phyloP scores from a whole-genome alignment of 768 basidiomycete species.

The Lentinula guzmanii region DNA sequence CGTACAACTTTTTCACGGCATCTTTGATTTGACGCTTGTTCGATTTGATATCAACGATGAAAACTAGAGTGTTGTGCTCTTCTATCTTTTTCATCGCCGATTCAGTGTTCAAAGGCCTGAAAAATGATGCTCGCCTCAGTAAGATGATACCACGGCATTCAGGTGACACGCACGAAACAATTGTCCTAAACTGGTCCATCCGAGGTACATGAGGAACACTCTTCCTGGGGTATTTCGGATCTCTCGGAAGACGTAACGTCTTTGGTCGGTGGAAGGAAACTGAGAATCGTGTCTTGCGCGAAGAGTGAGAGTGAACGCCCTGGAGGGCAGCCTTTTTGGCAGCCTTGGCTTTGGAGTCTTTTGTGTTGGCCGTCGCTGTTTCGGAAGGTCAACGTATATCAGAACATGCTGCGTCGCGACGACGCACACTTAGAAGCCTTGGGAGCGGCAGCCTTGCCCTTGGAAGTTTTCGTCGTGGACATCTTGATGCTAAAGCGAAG shows the following conservation, averaged over 20 bases:
- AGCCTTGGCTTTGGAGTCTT: conserved; percentile 75
- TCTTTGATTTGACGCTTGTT: conserved; percentile 99
- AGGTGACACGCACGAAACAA: conserved; percentile 64
- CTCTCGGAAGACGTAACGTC: conserved; percentile 79
- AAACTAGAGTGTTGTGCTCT: conserved; percentile 98
- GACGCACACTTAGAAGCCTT: conserved; percentile 28
- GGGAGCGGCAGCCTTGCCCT: conserved; percentile 52
- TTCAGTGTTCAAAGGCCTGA: conserved; percentile 87
- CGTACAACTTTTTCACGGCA: conserved; percentile 98
- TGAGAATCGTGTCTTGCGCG: conserved; percentile 77
- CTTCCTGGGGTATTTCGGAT: conserved; percentile 94
- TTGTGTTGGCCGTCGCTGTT: conserved; percentile 28
- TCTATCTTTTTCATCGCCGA: conserved; percentile 99
- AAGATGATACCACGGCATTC: background rate
- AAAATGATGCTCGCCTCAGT: background rate
- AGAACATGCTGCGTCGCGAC: background rate
- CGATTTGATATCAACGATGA: conserved; percentile 89
- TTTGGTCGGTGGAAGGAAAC: conserved; percentile 96
- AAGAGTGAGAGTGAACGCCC: conserved; percentile 68
- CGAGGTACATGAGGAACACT: conserved; percentile 86
- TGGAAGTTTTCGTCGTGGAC: conserved; percentile 65
- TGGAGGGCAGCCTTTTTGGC: conserved; percentile 97
- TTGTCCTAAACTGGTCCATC: conserved; percentile 96
- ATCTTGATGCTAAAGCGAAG: conserved; percentile 18
- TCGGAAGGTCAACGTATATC: background rate